Evolutionary conservation across 441 rosid genomes (phyloP).

Genomic region (Geranium incanum): DNA sequence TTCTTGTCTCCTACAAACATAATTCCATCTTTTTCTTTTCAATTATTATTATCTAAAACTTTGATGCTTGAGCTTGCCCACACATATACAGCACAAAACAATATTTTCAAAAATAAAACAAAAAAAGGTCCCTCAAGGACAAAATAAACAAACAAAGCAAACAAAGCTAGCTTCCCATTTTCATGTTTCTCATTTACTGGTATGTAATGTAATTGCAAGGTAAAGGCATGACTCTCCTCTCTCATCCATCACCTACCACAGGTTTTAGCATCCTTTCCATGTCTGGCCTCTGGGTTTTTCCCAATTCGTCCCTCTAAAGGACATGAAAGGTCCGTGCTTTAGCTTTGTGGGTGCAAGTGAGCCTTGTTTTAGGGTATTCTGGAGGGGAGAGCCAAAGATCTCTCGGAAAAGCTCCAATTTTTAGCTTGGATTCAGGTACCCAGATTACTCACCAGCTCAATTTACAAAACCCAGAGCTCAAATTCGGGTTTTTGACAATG

Average conservation of each 20-base stretch:
- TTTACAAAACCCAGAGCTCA: constrained; percentile 21
- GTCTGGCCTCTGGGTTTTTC: no score
- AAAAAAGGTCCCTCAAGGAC: no score
- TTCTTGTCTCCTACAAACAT: no score
- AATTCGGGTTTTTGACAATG: constrained; percentile 23
- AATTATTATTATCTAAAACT: no score
- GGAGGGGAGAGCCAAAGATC: constrained; percentile 9
- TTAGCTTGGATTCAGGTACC: constrained; percentile 53
- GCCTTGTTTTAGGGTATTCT: constrained; percentile 21
- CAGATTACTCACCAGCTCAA: constrained; percentile 20
- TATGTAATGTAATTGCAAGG: background rate
- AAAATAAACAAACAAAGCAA: no score
- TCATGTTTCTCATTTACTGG: background rate
- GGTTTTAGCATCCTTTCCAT: constrained; percentile 40
- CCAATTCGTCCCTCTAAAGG: no score
- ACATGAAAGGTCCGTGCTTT: constrained; percentile 15
- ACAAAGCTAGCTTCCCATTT: background rate
- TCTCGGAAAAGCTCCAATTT: constrained; percentile 42
- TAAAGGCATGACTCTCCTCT: no score
- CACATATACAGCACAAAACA: no score
- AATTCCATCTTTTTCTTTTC: no score
- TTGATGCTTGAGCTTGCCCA: no score
- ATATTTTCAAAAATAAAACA: no score
- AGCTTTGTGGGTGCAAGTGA: constrained; percentile 12
- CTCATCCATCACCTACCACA: constrained; percentile 45